A percentile compares a stretch with the other conserved stretches of the same genome.
These are phyloP conservation scores for Allium cepa DNA, from an alignment of 106 monocot species.

Conservation along the genomic window DNA sequence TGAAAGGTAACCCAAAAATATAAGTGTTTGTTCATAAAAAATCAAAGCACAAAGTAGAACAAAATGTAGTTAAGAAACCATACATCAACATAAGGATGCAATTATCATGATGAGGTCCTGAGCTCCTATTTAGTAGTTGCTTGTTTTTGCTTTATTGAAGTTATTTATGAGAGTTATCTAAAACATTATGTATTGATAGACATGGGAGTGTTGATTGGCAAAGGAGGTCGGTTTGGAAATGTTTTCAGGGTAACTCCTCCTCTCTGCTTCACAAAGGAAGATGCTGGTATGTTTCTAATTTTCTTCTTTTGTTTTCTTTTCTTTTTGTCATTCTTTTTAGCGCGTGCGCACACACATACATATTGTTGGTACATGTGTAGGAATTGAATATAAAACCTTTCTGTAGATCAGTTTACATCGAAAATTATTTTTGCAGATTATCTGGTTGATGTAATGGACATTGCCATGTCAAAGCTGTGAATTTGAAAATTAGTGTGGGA, in stretches of 20 bases:
- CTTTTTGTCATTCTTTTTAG: neutral
- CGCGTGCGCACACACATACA: no score
- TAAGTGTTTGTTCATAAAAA: neutral
- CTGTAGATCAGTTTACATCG: neutral
- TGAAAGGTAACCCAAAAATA: constrained; percentile 58
- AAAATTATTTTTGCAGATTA: constrained; percentile 22
- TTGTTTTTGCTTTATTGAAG: neutral
- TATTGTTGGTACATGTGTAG: no score
- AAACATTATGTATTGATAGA: constrained; percentile 6
- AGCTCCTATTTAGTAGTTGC: neutral
- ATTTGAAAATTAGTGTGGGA: neutral
- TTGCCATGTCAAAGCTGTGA: constrained; percentile 64
- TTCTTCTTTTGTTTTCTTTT: neutral
- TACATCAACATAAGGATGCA: neutral
- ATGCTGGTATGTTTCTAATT: constrained; percentile 31
- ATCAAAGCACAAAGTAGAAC: neutral
- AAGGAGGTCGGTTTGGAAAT: constrained; percentile 70
- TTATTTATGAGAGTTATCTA: neutral
- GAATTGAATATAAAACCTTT: no score
- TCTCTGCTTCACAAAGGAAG: constrained; percentile 74
- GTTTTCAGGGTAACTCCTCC: constrained; percentile 84
- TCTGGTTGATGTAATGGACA: constrained; percentile 55
- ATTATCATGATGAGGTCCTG: neutral
- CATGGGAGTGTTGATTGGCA: constrained; percentile 76
- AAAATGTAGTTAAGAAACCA: neutral